Conservation (phyloP, 805 yeast genomes). For the Lipomyces spencermartinsiae region DNA sequence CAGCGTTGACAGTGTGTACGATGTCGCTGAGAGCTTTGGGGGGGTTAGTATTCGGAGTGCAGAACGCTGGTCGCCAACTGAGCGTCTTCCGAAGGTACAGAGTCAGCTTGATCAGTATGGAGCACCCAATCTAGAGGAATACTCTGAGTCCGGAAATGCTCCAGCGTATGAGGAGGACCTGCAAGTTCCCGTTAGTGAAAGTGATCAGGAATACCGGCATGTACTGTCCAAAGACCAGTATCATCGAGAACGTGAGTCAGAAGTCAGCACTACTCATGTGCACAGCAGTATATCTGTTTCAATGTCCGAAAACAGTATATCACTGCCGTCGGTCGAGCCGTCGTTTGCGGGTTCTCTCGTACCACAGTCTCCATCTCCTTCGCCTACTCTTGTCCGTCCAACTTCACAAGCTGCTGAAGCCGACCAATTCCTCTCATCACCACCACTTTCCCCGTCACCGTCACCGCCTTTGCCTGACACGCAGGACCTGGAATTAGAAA, state of each 20-base stretch:
- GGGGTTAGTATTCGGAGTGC: constrained; percentile 17
- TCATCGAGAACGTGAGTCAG: background rate
- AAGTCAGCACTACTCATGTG: constrained; percentile 12
- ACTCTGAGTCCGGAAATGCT: background rate
- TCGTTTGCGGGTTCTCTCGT: constrained; percentile 30
- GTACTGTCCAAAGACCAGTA: background rate
- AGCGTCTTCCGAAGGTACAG: background rate
- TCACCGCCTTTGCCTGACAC: constrained; percentile 23
- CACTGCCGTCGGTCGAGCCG: constrained; percentile 34
- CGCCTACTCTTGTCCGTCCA: constrained; percentile 16
- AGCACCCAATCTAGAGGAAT: background rate
- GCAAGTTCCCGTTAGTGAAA: background rate
- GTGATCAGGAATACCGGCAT: background rate
- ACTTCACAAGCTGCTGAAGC: background rate
- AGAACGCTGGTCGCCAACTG: background rate
- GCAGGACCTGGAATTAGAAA: constrained; percentile 8
- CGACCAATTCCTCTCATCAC: constrained; percentile 18
- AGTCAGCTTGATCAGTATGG: background rate
- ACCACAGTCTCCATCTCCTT: constrained; percentile 7
- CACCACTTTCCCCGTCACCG: constrained; percentile 23
- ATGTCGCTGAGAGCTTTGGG: constrained; percentile 22
- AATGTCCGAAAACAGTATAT: constrained; percentile 10
- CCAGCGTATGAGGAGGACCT: background rate
- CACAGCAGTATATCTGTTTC: constrained; percentile 3
- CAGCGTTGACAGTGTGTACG: constrained; percentile 14